Percentiles rank a stretch among this genome's conserved stretches.
These are phyloP conservation scores for Diospyros lotus DNA, from an alignment of 148 eudicot genomes.

Conservation along the genomic window DNA sequence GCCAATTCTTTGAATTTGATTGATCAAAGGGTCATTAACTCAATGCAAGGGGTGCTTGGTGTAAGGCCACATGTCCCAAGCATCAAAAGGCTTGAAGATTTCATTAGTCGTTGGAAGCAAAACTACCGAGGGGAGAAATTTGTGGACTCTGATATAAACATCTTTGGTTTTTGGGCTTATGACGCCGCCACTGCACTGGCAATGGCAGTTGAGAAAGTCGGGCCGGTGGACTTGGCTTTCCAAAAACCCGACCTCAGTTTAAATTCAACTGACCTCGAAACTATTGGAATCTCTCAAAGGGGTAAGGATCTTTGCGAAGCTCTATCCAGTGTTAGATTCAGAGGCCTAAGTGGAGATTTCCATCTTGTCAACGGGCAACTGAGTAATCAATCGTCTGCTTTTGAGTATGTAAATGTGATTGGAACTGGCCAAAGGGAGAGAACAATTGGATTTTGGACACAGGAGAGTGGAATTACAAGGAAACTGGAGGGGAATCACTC, in stretches of 20 bases:
- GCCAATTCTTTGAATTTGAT: conserved; percentile 16
- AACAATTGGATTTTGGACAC: conserved; percentile 29
- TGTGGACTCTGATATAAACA: conserved; percentile 5
- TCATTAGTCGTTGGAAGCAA: conserved; percentile 18
- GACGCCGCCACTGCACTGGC: conserved; percentile 25
- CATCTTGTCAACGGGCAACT: conserved; percentile 26
- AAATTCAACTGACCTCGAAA: conserved; percentile 15
- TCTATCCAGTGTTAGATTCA: conserved; percentile 16
- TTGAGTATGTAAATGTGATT: conserved; percentile 24
- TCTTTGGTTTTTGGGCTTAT: conserved; percentile 12
- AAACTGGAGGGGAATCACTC: neutral
- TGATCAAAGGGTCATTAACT: conserved; percentile 15
- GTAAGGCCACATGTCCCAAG: neutral
- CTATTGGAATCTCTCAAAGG: conserved; percentile 16
- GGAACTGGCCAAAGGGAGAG: conserved; percentile 15
- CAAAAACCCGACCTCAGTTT: neutral
- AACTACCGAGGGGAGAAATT: conserved; percentile 1
- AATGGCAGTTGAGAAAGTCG: conserved; percentile 31
- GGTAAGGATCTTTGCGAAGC: conserved; percentile 18
- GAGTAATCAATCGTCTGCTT: conserved; percentile 8
- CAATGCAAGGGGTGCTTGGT: conserved; percentile 48
- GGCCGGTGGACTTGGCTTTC: neutral
- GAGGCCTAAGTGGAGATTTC: conserved; percentile 31
- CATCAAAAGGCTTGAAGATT: conserved; percentile 16
- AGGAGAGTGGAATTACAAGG: conserved; percentile 18